phyloP scores from a whole-genome alignment of 768 basidiomycete species.

The Baorangia bicolor region DNA sequence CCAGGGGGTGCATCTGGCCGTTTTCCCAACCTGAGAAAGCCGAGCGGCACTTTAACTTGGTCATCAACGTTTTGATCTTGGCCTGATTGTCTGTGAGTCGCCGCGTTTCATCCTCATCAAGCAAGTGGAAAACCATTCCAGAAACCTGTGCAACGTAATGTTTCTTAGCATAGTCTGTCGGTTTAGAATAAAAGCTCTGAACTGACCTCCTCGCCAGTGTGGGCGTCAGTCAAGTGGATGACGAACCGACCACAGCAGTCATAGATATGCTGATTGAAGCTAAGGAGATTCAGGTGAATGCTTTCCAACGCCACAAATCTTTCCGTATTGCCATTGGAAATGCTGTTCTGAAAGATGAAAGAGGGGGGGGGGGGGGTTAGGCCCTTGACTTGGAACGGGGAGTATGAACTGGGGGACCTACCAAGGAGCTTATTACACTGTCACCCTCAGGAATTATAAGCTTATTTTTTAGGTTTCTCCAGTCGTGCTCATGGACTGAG shows the following conservation, averaged over 20 bases:
- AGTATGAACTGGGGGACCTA: no score
- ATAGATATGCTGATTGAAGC: not conserved
- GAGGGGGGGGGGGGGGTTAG: no score
- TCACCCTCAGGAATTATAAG: no score
- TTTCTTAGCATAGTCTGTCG: no score
- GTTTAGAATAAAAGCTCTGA: no score
- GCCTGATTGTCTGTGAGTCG: not conserved
- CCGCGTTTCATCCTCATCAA: not conserved
- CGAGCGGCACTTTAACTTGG: not conserved
- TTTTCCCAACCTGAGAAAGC: not conserved
- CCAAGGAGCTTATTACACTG: no score
- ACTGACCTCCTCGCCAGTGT: not conserved
- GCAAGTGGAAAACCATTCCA: not conserved
- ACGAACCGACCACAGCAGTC: not conserved
- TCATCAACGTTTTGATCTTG: not conserved
- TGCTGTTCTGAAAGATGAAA: no score
- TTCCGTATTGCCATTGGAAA: no score
- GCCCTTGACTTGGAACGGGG: no score
- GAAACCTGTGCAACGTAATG: not conserved
- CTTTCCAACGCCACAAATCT: not conserved
- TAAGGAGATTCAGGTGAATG: accelerated
- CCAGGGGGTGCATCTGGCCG: not conserved
- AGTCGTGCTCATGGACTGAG: no score
- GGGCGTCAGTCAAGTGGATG: not conserved
- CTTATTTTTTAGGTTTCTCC: no score